These are phyloP conservation scores for Pelargonium cotyledonis DNA, from an alignment of 441 rosid genomes.

Conservation along the genomic window DNA sequence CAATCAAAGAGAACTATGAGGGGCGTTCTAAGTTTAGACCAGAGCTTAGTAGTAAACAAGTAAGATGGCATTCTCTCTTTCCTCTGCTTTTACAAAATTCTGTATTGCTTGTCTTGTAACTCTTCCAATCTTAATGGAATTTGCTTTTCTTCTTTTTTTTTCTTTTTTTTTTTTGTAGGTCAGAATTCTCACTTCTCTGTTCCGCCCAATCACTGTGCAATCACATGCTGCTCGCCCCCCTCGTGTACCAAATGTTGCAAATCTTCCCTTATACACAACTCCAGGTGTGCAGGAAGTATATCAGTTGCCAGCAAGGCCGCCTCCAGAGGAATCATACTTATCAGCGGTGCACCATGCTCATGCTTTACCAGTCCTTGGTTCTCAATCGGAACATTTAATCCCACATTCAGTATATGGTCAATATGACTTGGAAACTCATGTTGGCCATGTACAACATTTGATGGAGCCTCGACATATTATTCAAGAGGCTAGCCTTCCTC, in stretches of 20 bases:
- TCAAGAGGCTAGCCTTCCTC: slow-evolving; percentile 16
- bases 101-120: neutral
- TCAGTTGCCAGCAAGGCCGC: slow-evolving; percentile 17
- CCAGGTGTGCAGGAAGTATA: slow-evolving; percentile 10
- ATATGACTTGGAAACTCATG: neutral
- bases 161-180: slow-evolving; percentile 15
- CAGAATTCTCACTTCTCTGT: slow-evolving; percentile 21
- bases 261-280: slow-evolving; percentile 1
- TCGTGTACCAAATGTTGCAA: slow-evolving; percentile 9
- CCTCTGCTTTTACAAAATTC: neutral
- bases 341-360: slow-evolving; percentile 11
- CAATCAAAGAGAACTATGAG: slow-evolving; percentile 29
- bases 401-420: slow-evolving; percentile 6
- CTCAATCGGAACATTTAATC: slow-evolving; percentile 11
- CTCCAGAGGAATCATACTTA: slow-evolving; percentile 12
- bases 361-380: slow-evolving; percentile 2
- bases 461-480: slow-evolving; percentile 8
- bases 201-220: slow-evolving; percentile 16
- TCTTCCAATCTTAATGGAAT: neutral
- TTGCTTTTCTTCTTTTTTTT: neutral
- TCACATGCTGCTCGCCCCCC: slow-evolving; percentile 17
- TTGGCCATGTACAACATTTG: slow-evolving; percentile 7
- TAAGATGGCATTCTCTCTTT: slow-evolving; percentile 10
- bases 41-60: slow-evolving; percentile 29
- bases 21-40: slow-evolving; percentile 29